phyloP scores from a whole-genome alignment of 768 basidiomycete genomes.

The Pleurotus tuber-regium region DNA sequence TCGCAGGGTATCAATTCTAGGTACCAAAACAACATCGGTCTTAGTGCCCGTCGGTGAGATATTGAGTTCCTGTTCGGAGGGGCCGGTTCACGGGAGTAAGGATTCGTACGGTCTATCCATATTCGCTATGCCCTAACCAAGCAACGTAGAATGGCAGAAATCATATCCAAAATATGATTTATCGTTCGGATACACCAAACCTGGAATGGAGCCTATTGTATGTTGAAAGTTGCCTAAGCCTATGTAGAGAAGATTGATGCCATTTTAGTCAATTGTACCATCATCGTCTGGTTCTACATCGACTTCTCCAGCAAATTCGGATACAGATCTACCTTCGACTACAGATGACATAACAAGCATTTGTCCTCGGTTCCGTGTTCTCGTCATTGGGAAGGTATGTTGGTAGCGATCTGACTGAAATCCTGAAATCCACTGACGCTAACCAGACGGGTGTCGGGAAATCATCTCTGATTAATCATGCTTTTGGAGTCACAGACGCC shows the following conservation, averaged over 20 bases:
- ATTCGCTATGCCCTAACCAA: not conserved
- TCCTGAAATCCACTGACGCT: not conserved
- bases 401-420: not conserved
- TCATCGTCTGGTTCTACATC: not conserved
- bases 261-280: not conserved
- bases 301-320: not conserved
- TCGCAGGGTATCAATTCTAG: not conserved
- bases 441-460: conserved; percentile 28
- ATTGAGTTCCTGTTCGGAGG: not conserved
- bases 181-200: not conserved
- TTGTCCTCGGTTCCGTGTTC: conserved; percentile 21
- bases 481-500: conserved; percentile 24
- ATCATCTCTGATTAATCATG: conserved; percentile 25
- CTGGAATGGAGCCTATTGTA: not conserved
- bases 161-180: not conserved
- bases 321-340: conserved; percentile 1
- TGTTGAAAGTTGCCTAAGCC: not conserved
- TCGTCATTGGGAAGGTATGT: conserved; percentile 27
- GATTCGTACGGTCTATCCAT: not conserved
- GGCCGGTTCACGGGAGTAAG: not conserved
- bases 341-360: conserved; percentile 3
- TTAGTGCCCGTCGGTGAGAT: not conserved
- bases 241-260: not conserved
- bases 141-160: conserved; percentile 2
- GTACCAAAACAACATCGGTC: not conserved